Conservation (phyloP, 2,329 filamentous ascomycete genomes). For the Aureobasidium sp. region DNA sequence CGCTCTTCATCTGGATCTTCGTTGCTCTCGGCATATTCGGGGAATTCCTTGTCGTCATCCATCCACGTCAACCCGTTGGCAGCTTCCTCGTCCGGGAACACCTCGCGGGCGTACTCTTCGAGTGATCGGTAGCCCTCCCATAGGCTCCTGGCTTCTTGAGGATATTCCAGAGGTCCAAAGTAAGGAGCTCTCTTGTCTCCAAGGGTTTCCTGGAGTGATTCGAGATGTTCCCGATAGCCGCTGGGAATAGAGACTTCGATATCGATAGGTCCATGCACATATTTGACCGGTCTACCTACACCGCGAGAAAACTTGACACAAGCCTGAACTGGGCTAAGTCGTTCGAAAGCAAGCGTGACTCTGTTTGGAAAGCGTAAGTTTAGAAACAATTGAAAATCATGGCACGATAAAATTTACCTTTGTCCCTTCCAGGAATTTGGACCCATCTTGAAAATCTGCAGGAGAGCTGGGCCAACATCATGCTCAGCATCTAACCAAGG, state of each 20-base stretch:
- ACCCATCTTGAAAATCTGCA: slow-evolving; percentile 94
- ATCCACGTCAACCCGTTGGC: slow-evolving; percentile 95
- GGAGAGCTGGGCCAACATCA: slow-evolving; percentile 82
- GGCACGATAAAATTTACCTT: slow-evolving; percentile 40
- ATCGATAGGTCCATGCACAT: slow-evolving; percentile 70
- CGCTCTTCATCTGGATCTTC: slow-evolving; percentile 16
- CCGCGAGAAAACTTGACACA: slow-evolving; percentile 73
- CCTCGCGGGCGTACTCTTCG: slow-evolving; percentile 90
- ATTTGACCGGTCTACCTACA: slow-evolving; percentile 67
- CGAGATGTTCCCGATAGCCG: slow-evolving; percentile 82
- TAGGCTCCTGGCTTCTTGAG: slow-evolving; percentile 65
- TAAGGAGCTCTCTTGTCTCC: slow-evolving; percentile 53
- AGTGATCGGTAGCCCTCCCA: slow-evolving; percentile 89
- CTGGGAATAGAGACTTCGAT: slow-evolving; percentile 77
- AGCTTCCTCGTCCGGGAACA: slow-evolving; percentile 89
- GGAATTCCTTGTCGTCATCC: slow-evolving; percentile 38
- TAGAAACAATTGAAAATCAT: not conserved
- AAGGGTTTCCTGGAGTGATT: slow-evolving; percentile 53
- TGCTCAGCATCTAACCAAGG: slow-evolving; percentile 97
- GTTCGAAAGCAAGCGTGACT: slow-evolving; percentile 84
- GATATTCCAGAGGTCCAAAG: slow-evolving; percentile 54
- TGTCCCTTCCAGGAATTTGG: slow-evolving; percentile 72
- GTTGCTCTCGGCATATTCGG: slow-evolving; percentile 14
- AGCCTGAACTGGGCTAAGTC: slow-evolving; percentile 73
- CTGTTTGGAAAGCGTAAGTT: slow-evolving; percentile 31